These are phyloP conservation scores for Dactylellina drechsleri DNA, from an alignment of 2,329 filamentous ascomycete species.

Conservation along the genomic window DNA sequence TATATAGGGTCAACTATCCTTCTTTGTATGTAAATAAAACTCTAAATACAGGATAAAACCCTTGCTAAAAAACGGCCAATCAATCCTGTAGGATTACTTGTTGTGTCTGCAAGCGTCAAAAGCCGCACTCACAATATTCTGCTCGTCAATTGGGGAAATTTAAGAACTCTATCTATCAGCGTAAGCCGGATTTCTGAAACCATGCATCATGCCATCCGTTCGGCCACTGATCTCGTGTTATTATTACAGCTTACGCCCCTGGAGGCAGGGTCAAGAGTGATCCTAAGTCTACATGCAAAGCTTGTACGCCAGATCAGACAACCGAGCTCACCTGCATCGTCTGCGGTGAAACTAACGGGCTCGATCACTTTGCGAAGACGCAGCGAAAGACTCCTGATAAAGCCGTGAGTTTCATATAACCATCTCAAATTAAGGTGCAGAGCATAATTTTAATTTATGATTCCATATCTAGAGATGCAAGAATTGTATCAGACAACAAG, in stretches of 20 bases:
- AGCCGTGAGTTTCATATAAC: slow-evolving; percentile 62
- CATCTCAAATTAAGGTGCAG: no score
- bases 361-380: slow-evolving; percentile 65
- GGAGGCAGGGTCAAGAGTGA: slow-evolving; percentile 31
- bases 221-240: no score
- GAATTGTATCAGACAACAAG: slow-evolving; percentile 54
- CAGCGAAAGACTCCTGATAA: slow-evolving; percentile 65
- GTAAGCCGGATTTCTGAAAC: slow-evolving; percentile 24
- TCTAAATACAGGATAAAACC: no score
- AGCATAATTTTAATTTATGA: background rate
- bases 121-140: slow-evolving; percentile 55
- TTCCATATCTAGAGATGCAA: slow-evolving; percentile 50
- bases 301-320: slow-evolving; percentile 63
- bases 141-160: slow-evolving; percentile 56
- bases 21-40: slow-evolving; percentile 15
- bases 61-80: no score
- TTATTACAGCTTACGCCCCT: slow-evolving; percentile 44
- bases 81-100: slow-evolving; percentile 44
- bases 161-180: slow-evolving; percentile 39
- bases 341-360: slow-evolving; percentile 64
- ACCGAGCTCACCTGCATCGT: slow-evolving; percentile 66
- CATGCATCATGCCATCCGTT: no score
- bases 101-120: slow-evolving; percentile 54
- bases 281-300: slow-evolving; percentile 56
- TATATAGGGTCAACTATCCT: slow-evolving; percentile 19